Conservation (phyloP, 768 basidiomycete genomes). For the Tricholoma terreum region DNA sequence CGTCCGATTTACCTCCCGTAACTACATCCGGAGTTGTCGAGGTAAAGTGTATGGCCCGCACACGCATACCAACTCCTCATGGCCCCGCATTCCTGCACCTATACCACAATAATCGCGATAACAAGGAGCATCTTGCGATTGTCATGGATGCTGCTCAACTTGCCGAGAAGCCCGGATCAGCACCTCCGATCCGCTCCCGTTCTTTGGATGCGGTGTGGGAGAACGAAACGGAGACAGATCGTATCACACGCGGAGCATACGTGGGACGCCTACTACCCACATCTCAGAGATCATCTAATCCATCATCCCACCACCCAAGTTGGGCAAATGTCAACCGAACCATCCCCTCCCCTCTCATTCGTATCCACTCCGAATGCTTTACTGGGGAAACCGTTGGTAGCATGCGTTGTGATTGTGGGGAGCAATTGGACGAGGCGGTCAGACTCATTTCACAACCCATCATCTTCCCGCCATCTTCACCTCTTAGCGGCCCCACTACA, state of each 20-base stretch:
- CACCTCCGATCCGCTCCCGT: slow-evolving; percentile 73
- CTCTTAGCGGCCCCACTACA: slow-evolving; percentile 27
- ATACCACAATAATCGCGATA: slow-evolving; percentile 90
- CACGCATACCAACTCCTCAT: slow-evolving; percentile 94
- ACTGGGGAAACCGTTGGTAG: slow-evolving; percentile 97
- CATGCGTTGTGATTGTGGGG: slow-evolving; percentile 99
- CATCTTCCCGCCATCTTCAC: slow-evolving; percentile 36
- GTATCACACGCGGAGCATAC: slow-evolving; percentile 92
- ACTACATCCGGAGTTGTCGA: slow-evolving; percentile 40
- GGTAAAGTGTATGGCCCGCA: slow-evolving; percentile 94
- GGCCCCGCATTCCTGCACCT: slow-evolving; percentile 91
- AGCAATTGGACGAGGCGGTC: slow-evolving; percentile 97
- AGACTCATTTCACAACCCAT: slow-evolving; percentile 79
- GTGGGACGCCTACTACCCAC: slow-evolving; percentile 73
- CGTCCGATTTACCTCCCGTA: slow-evolving; percentile 15
- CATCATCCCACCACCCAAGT: slow-evolving; percentile 22
- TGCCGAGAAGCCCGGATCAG: slow-evolving; percentile 38
- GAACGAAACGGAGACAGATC: slow-evolving; percentile 88
- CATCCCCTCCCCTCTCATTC: slow-evolving; percentile 77
- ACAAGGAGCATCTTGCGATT: slow-evolving; percentile 94
- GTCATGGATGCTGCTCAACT: slow-evolving; percentile 92
- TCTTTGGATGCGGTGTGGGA: slow-evolving; percentile 86
- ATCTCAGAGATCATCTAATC: slow-evolving; percentile 43
- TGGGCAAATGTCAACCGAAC: slow-evolving; percentile 20
- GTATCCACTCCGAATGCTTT: slow-evolving; percentile 98